Evolutionary conservation across 257 asterid genomes (phyloP), one percentile per base, ranked within the genome.

Genomic region (Schizonepeta tenuifolia): DNA sequence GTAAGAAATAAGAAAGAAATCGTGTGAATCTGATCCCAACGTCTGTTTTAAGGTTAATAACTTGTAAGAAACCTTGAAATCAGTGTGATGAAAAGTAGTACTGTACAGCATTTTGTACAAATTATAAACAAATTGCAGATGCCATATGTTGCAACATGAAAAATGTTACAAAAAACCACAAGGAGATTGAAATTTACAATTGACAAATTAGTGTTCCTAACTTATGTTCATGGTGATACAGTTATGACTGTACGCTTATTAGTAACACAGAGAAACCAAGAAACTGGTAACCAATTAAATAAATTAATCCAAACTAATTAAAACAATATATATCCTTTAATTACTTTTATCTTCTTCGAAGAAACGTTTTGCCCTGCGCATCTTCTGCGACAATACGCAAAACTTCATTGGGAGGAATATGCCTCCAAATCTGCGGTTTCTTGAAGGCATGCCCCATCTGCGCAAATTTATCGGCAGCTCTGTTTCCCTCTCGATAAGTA

Each of bases 381-480:
- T 90, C 96, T 72, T 87, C 93, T 20, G 80, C 73, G 2, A 90
- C 82, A 54, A 90, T 76, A 2, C 67, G 77, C 46, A 83, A 15
- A 22, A 89, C 78, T 54, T 88, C 82, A 31, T 62, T 69, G 0
- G 93, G 95, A 55, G 93, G 93, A 20, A 31, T 6, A 22, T 75
- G 77, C 58, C 77, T 70, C 96, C 96, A 90, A 18, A 90, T 67
- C 33, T 81, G 91, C 21, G 93, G 97, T 74, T 68, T 78, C 74
- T 82, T 83, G 35, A 81, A 67, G 22, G 35, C 57, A 70, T 93
- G 85, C 10, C 97, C 98, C 79, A 93, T 74, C 56, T 85, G 73
- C 9, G 98, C 98, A 18, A 93, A 85, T 55, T 73, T 86, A 72
- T 93, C 84, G 2, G 98, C 96, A 3, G 96, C 95, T 58, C 86